Evolutionary conservation across 345 rosid species (phyloP), one percentile per base, ranked within the genome.

Genomic region (Psidium friedrichsthalianum): DNA sequence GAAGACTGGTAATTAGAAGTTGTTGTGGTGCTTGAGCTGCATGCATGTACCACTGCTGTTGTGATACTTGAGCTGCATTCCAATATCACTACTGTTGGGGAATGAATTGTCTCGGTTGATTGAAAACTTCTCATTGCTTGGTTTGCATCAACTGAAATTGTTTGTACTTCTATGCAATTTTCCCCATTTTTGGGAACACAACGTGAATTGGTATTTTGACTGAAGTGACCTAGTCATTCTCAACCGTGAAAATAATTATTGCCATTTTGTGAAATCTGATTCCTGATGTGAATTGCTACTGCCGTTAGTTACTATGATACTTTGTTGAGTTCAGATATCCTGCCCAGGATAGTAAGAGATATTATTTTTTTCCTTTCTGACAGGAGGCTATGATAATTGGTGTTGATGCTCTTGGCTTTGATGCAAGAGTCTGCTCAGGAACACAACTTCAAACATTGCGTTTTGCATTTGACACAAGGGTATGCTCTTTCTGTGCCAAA

Each of bases 351-450:
- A 83, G 81, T 47, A 83, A 83, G 80, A 36, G 13, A 15, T 47
- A 32, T 18, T 18, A n/a, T 69, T 69, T 18, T 32, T 69, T 18
- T n/a, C 49, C 82, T 78, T 84, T 55, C 83, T 83, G 44, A 84
- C 90, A 97, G 99, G 99, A 97, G 89, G 97, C 91, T 83, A 91
- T 89, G 83, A 83, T 95, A 82, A 92, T 90, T 69, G 90, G 89
- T 55, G 84, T 97, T 56, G 99, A 97, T 90, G 93, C 98, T 53
- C 90, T 95, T 29, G 99, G 99, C 47, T 95, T 97, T 85, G 94
- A 92, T 89, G 86, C 93, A 86, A 93, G 98, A 89, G 93, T 93
- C 86, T 97, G 99, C 82, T 93, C 95, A 83, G 99, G 95, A 89
- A 92, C 96, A 8, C 94, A 95, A 87, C 90, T 97, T 83, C 94